phyloP scores from a whole-genome alignment of 495 filamentous ascomycete genomes.

The Xylaria palmicola region DNA sequence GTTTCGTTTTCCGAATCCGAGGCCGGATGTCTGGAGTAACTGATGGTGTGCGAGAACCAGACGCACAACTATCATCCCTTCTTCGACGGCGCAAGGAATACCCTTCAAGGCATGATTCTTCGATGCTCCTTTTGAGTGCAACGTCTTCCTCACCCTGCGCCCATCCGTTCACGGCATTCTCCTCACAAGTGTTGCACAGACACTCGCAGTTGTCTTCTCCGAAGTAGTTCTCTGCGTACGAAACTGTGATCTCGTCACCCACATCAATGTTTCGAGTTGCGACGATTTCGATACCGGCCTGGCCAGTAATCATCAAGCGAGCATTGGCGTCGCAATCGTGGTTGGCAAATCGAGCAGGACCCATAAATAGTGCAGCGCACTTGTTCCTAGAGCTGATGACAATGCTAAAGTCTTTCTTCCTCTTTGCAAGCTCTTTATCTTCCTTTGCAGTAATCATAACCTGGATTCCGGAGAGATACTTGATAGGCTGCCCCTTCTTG shows the following conservation, averaged over 20 bases:
- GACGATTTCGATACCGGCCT: conserved; percentile 84
- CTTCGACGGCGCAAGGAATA: conserved; percentile 47
- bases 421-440: conserved; percentile 72
- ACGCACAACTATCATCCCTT: conserved; percentile 40
- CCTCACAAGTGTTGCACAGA: conserved; percentile 84
- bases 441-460: conserved; percentile 88
- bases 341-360: conserved; percentile 93
- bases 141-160: conserved; percentile 38
- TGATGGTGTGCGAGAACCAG: conserved; percentile 44
- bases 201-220: conserved; percentile 94
- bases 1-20: conserved; percentile 35
- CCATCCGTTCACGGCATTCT: conserved; percentile 79
- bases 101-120: conserved; percentile 29
- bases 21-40: conserved; percentile 51
- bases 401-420: conserved; percentile 90
- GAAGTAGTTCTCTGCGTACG: conserved; percentile 95
- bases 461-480: conserved; percentile 84
- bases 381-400: conserved; percentile 91
- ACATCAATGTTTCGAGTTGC: conserved; percentile 75
- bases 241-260: conserved; percentile 94
- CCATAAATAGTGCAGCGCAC: conserved; percentile 83
- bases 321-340: conserved; percentile 97
- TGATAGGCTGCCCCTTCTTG: conserved; percentile 78
- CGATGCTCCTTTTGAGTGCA: conserved; percentile 45
- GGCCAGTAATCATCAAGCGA: conserved; percentile 73